A percentile compares a stretch with the other conserved stretches of the same genome.
phyloP scores from a whole-genome alignment of 164 flowering plant genomes.

The Kingdonia uniflora region DNA sequence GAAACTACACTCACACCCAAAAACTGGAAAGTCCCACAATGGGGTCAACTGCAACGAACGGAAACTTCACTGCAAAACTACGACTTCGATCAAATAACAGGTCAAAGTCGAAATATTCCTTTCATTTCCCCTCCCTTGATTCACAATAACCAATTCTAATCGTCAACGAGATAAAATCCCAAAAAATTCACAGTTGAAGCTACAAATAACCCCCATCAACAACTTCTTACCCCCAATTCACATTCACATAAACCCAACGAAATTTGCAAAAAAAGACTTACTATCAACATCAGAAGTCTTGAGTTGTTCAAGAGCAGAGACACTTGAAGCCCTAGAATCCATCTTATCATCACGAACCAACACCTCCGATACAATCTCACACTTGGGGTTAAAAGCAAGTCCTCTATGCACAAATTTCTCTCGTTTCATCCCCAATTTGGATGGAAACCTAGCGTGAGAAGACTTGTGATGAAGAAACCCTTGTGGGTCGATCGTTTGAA shows the following conservation, averaged over 20 bases:
- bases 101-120: too few relatives aligned
- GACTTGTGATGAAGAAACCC: conserved; percentile 13
- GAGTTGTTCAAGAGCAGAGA: conserved; percentile 80
- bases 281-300: conserved; percentile 72
- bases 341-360: conserved; percentile 7
- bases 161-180: too few relatives aligned
- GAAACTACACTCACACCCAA: too few relatives aligned
- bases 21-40: too few relatives aligned
- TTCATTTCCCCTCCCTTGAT: too few relatives aligned
- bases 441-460: conserved; percentile 14
- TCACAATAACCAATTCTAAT: too few relatives aligned
- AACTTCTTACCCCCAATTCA: not conserved
- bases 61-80: too few relatives aligned
- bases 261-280: conserved; percentile 21
- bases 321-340: conserved; percentile 33
- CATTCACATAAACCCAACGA: not conserved
- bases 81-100: too few relatives aligned
- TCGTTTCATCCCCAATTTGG: not conserved
- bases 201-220: not conserved
- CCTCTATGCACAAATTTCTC: conserved; percentile 17
- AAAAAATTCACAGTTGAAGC: too few relatives aligned
- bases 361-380: conserved; percentile 25
- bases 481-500: conserved; percentile 19
- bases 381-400: conserved; percentile 20
- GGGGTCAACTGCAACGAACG: too few relatives aligned